Conservation (phyloP, 2,329 filamentous ascomycete genomes). For the Cladosporium sphaerospermum region DNA sequence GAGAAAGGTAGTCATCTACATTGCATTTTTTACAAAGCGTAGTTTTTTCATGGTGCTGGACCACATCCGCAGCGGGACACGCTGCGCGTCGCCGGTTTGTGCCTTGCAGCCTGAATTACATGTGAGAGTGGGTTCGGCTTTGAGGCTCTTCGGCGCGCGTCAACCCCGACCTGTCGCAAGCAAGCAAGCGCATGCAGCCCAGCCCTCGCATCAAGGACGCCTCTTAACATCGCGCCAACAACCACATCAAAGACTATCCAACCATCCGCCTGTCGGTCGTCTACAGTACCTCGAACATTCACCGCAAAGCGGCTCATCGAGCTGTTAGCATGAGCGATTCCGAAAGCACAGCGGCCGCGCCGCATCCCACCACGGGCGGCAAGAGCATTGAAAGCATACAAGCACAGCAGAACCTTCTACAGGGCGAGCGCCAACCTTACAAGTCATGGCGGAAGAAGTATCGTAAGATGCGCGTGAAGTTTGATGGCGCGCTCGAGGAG, state of each 20-base stretch:
- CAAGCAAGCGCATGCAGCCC: too few species aligned
- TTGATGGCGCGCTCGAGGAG: constrained; percentile 70
- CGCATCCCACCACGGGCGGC: constrained; percentile 17
- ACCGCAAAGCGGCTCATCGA: not conserved
- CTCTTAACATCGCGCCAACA: not conserved
- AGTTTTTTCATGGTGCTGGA: too few species aligned
- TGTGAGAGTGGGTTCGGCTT: too few species aligned
- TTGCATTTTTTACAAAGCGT: too few species aligned
- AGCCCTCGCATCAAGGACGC: not conserved
- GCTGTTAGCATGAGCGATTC: constrained; percentile 23
- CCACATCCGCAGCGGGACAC: too few species aligned
- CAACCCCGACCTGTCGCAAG: too few species aligned
- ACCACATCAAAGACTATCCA: not conserved
- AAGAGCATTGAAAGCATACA: constrained; percentile 13
- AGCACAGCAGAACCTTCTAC: constrained; percentile 10
- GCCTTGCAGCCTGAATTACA: too few species aligned
- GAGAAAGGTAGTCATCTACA: too few species aligned
- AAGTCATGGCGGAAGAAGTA: constrained; percentile 68
- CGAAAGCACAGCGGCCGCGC: constrained; percentile 21
- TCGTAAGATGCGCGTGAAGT: constrained; percentile 76
- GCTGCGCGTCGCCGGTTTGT: too few species aligned
- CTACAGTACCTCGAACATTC: not conserved
- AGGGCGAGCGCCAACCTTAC: constrained; percentile 24
- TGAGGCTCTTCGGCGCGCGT: too few species aligned
- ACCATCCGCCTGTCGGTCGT: not conserved